Base-by-base conservation (phyloP, 441 rosid species). In the Capsella rubella region DNA sequence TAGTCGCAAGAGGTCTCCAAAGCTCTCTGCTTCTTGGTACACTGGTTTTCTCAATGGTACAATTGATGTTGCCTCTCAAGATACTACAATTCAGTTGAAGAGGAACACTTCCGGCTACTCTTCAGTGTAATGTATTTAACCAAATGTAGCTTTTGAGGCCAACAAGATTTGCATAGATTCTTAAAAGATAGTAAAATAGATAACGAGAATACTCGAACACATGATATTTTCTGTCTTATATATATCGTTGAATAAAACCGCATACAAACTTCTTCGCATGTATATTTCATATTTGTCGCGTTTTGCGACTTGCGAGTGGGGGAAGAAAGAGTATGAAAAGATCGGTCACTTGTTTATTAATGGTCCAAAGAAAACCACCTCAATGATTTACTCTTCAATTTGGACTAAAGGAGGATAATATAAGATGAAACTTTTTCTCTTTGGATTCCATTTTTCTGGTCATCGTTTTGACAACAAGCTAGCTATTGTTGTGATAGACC, bases 11-110 rank as follows among this genome's bases (percentile, higher is more conserved):
- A 81, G 94, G 58, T 25, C 67, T 52, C 89, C 90, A 1, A 92
- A 84, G 83, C 83, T 82, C 64, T 92, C 97, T 57, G 88, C 91
- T 12, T 63, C 78, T 7, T 86, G 94, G 94, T 86, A 85, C 73
- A 68, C 95, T 32, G 72, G 64, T 27, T 90, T 92, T 37, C 69
- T 90, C 71, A 89, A 80, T 72, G 90, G 93, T 57, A 67, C 75
- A 39, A 58, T 63, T 10, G 53, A 62, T 76, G 39, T 46, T 47
- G 18, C 15, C 50, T 28, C 61, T 58, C 69, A 43, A 58, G 67
- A 31, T 43, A 75, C 46, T 13, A 34, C 35, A 15, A 34, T 27
- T 42, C 50, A n/a, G 64, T 45, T 67, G 1, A n/a, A 32, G 6
- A 75, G 56, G 15, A 60, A 52, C 35, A 5, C 42, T 12, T 40